phyloP scores from a whole-genome alignment of 2,329 filamentous ascomycete species.

The Pestalotiopsis fici region DNA sequence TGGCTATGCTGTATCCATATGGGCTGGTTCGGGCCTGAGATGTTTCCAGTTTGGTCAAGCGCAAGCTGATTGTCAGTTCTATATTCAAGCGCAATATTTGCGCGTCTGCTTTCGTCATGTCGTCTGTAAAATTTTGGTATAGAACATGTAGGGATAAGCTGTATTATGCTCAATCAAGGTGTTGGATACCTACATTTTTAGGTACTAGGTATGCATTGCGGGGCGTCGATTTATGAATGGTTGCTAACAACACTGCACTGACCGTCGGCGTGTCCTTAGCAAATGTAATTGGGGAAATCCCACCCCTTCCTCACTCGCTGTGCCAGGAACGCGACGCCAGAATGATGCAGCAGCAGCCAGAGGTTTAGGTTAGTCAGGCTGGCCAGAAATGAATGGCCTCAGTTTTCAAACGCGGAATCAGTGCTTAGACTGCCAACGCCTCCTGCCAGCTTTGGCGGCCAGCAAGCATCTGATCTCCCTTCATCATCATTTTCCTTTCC shows the following conservation, averaged over 20 bases:
- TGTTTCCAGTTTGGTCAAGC: no score
- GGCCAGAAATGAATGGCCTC: conserved; percentile 10
- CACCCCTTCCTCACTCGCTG: not conserved
- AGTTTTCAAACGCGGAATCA: not conserved
- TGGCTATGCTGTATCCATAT: no score
- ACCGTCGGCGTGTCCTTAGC: not conserved
- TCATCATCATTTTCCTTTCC: not conserved
- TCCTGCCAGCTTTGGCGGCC: not conserved
- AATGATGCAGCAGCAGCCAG: not conserved
- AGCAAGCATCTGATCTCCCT: not conserved
- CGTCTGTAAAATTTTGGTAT: not conserved
- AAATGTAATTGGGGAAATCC: not conserved
- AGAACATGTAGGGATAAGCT: not conserved
- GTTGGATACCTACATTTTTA: no score
- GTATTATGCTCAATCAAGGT: not conserved
- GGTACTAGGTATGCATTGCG: not conserved
- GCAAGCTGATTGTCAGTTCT: not conserved
- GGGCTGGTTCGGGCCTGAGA: no score
- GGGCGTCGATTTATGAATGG: not conserved
- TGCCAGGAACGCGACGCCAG: conserved; percentile 7
- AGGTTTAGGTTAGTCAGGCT: conserved; percentile 1
- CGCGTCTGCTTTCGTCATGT: not conserved
- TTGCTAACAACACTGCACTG: not conserved
- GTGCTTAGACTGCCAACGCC: not conserved
- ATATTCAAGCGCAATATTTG: not conserved